A percentile compares a stretch with the other conserved stretches of the same genome.
Evolutionary conservation across 805 yeast species (phyloP).

Genomic region (Yueomyces sp.): DNA sequence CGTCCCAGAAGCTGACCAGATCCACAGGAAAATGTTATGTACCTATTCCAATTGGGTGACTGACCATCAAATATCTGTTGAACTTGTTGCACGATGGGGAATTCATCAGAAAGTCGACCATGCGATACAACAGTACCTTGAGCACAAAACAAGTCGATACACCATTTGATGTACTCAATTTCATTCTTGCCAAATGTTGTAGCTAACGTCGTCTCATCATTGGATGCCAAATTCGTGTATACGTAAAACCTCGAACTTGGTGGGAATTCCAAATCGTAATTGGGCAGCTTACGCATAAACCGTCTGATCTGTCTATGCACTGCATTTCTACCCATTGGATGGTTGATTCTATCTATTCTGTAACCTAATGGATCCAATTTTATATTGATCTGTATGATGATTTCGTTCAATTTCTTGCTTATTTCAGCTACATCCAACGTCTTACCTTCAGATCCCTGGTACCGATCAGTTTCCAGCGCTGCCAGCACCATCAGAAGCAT

Average conservation of each 20-base stretch:
- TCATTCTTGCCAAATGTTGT: constrained; percentile 16
- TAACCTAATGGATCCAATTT: constrained; percentile 11
- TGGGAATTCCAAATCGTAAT: constrained; percentile 1
- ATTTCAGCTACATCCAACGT: background rate
- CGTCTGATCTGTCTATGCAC: constrained; percentile 1
- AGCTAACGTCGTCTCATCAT: constrained; percentile 17
- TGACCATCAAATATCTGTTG: constrained; percentile 5
- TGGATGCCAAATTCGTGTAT: constrained; percentile 13
- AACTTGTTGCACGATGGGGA: constrained; percentile 7
- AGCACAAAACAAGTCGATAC: constrained; percentile 9
- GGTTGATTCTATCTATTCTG: constrained; percentile 11
- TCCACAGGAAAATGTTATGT: constrained; percentile 9
- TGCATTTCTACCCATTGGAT: constrained; percentile 12
- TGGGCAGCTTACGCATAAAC: background rate
- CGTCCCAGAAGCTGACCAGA: constrained; percentile 8
- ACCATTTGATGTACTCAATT: constrained; percentile 18
- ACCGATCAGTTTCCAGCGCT: constrained; percentile 4
- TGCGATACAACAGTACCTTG: background rate
- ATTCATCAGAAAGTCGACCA: background rate
- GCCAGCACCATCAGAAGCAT: constrained; percentile 9
- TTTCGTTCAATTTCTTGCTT: background rate
- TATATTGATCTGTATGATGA: constrained; percentile 11
- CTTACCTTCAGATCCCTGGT: background rate
- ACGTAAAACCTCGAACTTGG: constrained; percentile 13
- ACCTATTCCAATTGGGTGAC: constrained; percentile 5